Evolutionary conservation across 2,329 filamentous ascomycete genomes (phyloP), one percentile per base, ranked within the genome.

Genomic region (Alternaria burnsii): DNA sequence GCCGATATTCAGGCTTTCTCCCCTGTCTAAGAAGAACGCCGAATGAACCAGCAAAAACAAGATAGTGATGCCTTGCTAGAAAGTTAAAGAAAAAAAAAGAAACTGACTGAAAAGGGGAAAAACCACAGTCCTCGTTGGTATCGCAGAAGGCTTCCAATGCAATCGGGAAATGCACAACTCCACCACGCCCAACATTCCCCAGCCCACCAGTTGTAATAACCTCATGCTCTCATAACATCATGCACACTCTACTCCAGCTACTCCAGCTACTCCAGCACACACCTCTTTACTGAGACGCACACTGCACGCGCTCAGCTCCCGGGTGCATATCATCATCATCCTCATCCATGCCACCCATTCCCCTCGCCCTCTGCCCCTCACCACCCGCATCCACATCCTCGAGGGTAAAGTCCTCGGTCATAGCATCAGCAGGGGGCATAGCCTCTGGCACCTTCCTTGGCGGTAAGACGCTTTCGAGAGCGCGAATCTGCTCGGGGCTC

Each of bases 401-500:
- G 34, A 98, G 86, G 52, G 91, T 88, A 71, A 90, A 96, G 70
- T 92, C 90, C 75, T 99, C 95, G 20, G 91, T 91, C 93, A 98
- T 97, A 32, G 91, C 89, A 75, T 98, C 94, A 28, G 85, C 72
- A 5, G 94, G 93, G 47, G 93, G 91, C 24, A 87, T 80, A 57
- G 86, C 82, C 77, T 91, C 85, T 40, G 89, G 77, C 40, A 87
- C 62, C 60, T 70, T 79, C 59, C 88, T 90, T 2, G 91, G 82
- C 2, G 94, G 94, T n/a, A 99, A 87, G 56, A 97, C 89, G 71
- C 89, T 86, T 76, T 95, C 93, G 40, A 99, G 89, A 12, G 89
- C 85, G 58, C 92, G 88, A 71, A 97, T 91, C 64, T 92, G 90
- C 59, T 88, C 85, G 16, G 88, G 83, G 52, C 90, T 75, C 76